Evolutionary conservation across 2,329 filamentous ascomycete species (phyloP), one percentile per base, ranked within the genome.

Genomic region (Cladosporium sp.): DNA sequence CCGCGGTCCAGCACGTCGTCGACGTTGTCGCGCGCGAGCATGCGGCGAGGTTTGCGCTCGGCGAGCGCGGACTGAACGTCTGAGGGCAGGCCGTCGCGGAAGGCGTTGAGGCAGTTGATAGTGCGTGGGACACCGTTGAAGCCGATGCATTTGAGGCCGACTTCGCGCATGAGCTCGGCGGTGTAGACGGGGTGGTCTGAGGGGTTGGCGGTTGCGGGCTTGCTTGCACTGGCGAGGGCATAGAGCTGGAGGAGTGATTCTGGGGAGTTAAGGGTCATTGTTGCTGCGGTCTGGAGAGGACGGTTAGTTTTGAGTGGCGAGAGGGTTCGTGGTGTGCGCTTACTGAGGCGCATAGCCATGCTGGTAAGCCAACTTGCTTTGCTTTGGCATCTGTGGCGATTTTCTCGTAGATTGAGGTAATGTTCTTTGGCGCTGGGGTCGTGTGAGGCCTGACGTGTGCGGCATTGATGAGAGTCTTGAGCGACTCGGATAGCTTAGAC

Each of bases 211-310:
- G 65, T 52, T 21, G 67, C 23, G 69, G 66, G 71, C 2, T 21
- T 33, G 21, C 67, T 49, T 7, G 73, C 68, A 4, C 77, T 76
- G 8, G 77, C 80, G 23, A 80, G 72, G 56, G 83, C 73, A 78
- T 88, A 88, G 14, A 93, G 84, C 26, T 84, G 78, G 4, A 86
- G 79, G 69, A 94, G 85, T 3, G 91, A 90, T 65, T 91, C 89
- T 28, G 91, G 91, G 1, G 91, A 93, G 81, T 96, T 95, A 82
- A 95, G 87, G 0, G 92, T 95, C 80, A 94, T 91, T 1, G 91
- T 92, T 21, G 91, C 89, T 35, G 91, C 92, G 0, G 91, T 90
- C 88, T 92, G 29, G 33, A 23, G 23, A 7, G 7, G 33, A 33
- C 26, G 55, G 16, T n/a, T 57, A 16, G 31, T 33, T 37, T 40